Evolutionary conservation across 2,329 filamentous ascomycete genomes (phyloP), one percentile per base, ranked within the genome.

Genomic region (Myriosclerotinia curreyana): DNA sequence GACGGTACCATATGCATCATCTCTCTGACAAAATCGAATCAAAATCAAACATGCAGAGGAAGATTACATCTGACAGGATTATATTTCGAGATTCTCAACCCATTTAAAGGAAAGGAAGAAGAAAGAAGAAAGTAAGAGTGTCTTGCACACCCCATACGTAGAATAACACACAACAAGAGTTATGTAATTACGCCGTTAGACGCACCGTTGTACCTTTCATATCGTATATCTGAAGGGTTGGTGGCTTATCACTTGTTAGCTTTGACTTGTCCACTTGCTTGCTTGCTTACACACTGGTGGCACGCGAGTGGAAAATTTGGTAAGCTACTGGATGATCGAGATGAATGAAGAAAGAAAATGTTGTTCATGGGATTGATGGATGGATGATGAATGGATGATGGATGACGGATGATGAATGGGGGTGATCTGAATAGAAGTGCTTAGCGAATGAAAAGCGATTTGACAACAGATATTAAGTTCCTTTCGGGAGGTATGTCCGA

Each of bases 121-220:
- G 28, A 53, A 15, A 1, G n/a, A 38, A 38, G 20, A 31, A 52
- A n/a, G 50, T 14, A 31, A 34, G 22, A 54, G 9, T 12, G 52
- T 36, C 36, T 54, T 42, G 52, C 52, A 42, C 36, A 54, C 36
- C 40, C n/a, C n/a, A n/a, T n/a, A n/a, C n/a, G n/a, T n/a, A n/a
- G 12, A 22, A 11, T 7, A 15, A 14, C 8, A 38, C 36, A 53
- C 20, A 36, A 58, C 20, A 34, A 5, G 11, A 34, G 22, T 58
- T 36, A 48, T 58, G 42, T 36, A 48, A 58, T 58, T 22, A 36
- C n/a, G 31, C 42, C 42, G 54, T 48, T 58, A 58, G 55, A 34
- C 31, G 44, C 31, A 25, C 7, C n/a, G 28, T 34, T 48, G 42
- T 38, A 48, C 42, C 42, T 25, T 54, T 11, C 34, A 49, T 5